Evolutionary conservation across 805 yeast genomes (phyloP).

Genomic region (Candida nitratophila): DNA sequence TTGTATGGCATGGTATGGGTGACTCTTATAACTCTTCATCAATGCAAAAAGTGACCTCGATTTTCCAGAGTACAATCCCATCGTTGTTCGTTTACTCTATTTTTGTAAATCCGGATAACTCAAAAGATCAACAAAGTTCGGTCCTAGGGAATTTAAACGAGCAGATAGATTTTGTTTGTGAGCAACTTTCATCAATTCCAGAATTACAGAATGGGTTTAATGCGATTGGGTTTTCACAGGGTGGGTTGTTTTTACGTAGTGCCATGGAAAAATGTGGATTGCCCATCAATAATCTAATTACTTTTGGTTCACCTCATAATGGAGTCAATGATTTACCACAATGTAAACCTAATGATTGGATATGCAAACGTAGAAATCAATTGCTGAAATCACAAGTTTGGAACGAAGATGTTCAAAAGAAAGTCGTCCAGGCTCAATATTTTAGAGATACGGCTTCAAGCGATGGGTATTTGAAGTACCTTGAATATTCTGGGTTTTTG

Average conservation of each 20-base stretch:
- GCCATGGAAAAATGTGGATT: constrained; percentile 52
- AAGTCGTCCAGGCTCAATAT: constrained; percentile 67
- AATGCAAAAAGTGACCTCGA: constrained; percentile 37
- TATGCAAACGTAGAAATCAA: constrained; percentile 49
- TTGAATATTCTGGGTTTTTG: constrained; percentile 49
- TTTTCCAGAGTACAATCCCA: constrained; percentile 41
- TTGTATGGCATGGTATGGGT: constrained; percentile 83
- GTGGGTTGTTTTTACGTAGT: constrained; percentile 72
- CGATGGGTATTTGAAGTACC: constrained; percentile 42
- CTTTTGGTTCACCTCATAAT: constrained; percentile 79
- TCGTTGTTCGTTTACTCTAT: constrained; percentile 47
- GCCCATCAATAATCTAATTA: constrained; percentile 45
- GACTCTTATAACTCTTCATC: constrained; percentile 62
- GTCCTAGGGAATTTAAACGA: constrained; percentile 52
- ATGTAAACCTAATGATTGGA: constrained; percentile 48
- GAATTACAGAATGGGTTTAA: constrained; percentile 53
- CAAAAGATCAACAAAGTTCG: constrained; percentile 47
- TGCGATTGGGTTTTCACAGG: constrained; percentile 77
- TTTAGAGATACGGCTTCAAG: constrained; percentile 48
- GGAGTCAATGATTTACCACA: constrained; percentile 66
- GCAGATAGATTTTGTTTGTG: constrained; percentile 51
- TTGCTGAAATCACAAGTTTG: constrained; percentile 56
- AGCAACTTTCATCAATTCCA: constrained; percentile 37
- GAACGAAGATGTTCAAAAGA: constrained; percentile 45
- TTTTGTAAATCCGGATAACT: constrained; percentile 39